Percentiles rank a stretch among this genome's conserved stretches.
phyloP scores from a whole-genome alignment of 1,284 basidiomycete genomes.

The Erythrobasidium hasegawianum region DNA sequence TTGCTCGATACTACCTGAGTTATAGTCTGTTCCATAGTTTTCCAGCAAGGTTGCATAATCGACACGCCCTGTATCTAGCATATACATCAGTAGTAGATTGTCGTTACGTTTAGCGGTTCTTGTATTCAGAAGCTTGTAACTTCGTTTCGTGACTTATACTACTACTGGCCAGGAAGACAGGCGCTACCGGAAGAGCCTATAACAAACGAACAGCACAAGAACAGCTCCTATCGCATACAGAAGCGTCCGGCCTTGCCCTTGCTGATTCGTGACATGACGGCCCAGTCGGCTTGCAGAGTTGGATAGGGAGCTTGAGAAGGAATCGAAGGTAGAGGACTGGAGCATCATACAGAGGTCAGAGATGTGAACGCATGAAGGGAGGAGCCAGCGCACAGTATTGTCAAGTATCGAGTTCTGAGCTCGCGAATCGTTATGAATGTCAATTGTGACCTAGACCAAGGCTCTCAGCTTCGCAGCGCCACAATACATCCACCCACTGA shows the following conservation, averaged over 20 bases:
- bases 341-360: background rate
- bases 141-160: too few relatives aligned
- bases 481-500: conserved; percentile 5
- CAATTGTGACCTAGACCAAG: conserved; percentile 42
- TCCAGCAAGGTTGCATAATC: too few relatives aligned
- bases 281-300: background rate
- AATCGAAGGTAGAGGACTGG: background rate
- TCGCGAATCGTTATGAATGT: conserved; percentile 44
- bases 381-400: conserved; percentile 39
- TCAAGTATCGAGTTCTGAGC: conserved; percentile 42
- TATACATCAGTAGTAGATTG: too few relatives aligned
- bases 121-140: too few relatives aligned
- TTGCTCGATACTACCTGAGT: too few relatives aligned
- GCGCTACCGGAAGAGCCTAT: background rate
- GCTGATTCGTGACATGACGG: background rate
- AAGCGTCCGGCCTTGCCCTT: conserved; percentile 2
- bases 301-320: background rate
- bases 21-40: too few relatives aligned
- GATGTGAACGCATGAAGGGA: background rate
- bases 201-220: background rate
- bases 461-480: background rate
- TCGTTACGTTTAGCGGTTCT: too few relatives aligned
- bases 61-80: too few relatives aligned
- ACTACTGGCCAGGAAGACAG: background rate
- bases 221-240: conserved; percentile 1